A percentile compares a stretch with the other conserved stretches of the same genome.
Conservation (phyloP, 352 stramenopile species). For the Phytophthora citricola region DNA sequence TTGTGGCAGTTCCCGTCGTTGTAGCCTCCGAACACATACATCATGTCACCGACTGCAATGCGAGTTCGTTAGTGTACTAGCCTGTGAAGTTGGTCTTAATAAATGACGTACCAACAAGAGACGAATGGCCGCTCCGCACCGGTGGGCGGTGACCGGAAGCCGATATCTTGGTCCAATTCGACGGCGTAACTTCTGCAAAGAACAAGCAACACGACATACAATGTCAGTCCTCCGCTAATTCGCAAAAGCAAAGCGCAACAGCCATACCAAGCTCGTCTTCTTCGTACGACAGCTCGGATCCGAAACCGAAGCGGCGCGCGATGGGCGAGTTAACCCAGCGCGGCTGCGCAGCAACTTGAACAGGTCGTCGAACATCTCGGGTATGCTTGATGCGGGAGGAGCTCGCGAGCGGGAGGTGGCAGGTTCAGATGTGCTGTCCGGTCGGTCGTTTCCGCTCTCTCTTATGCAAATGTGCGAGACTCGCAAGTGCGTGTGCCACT, state of each 20-base stretch:
- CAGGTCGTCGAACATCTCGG: conserved; percentile 70
- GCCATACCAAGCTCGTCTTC: conserved; percentile 59
- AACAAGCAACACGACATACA: conserved; percentile 2
- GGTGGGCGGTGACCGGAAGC: conserved; percentile 75
- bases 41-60: conserved; percentile 65
- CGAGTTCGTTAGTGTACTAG: conserved; percentile 5
- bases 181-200: conserved; percentile 50
- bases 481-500: conserved; percentile 9
- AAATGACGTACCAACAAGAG: conserved; percentile 66
- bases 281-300: conserved; percentile 66
- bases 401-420: conserved; percentile 17
- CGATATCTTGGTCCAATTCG: conserved; percentile 78
- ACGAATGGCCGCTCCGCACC: conserved; percentile 81
- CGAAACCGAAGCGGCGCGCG: conserved; percentile 72
- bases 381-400: conserved; percentile 2
- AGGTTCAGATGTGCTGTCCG: conserved; percentile 31
- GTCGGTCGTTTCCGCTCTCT: conserved; percentile 31
- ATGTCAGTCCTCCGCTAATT: neutral
- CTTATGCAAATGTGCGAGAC: conserved; percentile 7
- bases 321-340: conserved; percentile 82
- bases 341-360: conserved; percentile 85
- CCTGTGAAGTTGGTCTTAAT: neutral
- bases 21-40: conserved; percentile 88
- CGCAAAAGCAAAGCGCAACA: neutral
- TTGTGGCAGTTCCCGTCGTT: conserved; percentile 89